Evolutionary conservation across 2,329 filamentous ascomycete genomes (phyloP), one percentile per base, ranked within the genome.

Genomic region (Nigrospora oryzae): DNA sequence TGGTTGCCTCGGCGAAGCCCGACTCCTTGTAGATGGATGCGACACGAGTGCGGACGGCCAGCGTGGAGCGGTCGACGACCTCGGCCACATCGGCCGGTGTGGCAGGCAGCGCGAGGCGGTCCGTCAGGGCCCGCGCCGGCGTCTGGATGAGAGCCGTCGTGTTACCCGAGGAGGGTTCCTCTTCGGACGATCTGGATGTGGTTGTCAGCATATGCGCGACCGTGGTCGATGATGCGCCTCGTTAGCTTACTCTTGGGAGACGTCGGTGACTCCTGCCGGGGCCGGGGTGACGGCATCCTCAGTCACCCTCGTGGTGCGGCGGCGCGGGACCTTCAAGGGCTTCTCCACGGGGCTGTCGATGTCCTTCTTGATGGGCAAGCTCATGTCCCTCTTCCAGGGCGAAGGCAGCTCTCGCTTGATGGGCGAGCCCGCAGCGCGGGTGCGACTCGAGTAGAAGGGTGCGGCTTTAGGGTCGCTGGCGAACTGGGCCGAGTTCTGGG

Each of bases 51-150:
- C 85, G 82, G 47, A 93, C 65, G 14, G 77, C 77, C 38, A 81
- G 62, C 10, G 83, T 80, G 49, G 78, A 81, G 57, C 77, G 81
- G 66, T 93, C 89, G 60, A 94, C 81, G 50, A 79, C 81, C 53
- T 84, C 73, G 35, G 84, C 86, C 33, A 95, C 82, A 49, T 85
- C 81, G 36, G 86, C 83, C 6, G 89, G 89, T 2, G 88, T 89
- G 10, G 88, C 81, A 17, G 88, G 88, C 42, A 94, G 72, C n/a
- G 83, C 78, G 42, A 89, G 77, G 56, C 79, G 81, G 46, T 70
- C 63, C 12, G 73, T 69, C 42, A 80, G 62, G 38, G 71, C 71
- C 54, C 75, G 75, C 19, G 64, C 68, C 14, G 75, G 70, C 43
- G 73, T 74, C 53, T 70, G 67, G 54, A 70, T 57, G 49, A 75